Evolutionary conservation across 768 basidiomycete species (phyloP), one percentile per base, ranked within the genome.

Genomic region (Hygrophoropsis aurantiaca): DNA sequence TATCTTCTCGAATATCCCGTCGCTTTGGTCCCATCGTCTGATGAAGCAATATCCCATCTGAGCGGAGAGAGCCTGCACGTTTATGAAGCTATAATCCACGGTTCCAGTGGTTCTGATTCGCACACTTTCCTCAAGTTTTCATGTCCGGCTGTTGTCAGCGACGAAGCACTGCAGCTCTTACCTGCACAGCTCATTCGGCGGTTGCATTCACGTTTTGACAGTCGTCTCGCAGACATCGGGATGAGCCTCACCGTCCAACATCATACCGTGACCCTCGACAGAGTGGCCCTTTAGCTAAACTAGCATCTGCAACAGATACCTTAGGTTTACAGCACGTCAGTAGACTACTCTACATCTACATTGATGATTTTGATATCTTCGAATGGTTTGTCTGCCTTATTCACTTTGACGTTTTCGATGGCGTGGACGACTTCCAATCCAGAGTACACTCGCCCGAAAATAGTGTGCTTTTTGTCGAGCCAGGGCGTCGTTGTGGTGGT

Each of bases 291-390:
- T 21, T 81, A 58, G 69, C 34, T 32, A 19, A 42, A 35, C 36
- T 33, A 19, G 40, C 34, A 40, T 47, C 38, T 50, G 35, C 26
- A 33, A 44, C 26, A 35, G 41, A 10, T 11, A 51, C 40, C 24
- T 16, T n/a, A 23, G 16, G 47, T 32, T 21, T 18, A 11, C 19
- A 15, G 20, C 7, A 44, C 37, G 16, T 11, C 23, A 26, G 35
- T 10, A n/a, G 3, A 20, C 56, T 77, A 87, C 48, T 88, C 84
- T 51, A 90, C 77, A 59, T 82, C 82, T 33, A 91, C 72, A 54
- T 88, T 92, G 60, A 85, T 70, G 51, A 94, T 94, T 66, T 91
- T 92, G 69, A 98, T 91, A 61, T 95, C 93, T 58, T 95, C 94
- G 54, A 82, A 91, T 11, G 93, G 91, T 64, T 92, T 93, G 61